Base-by-base conservation (phyloP, 2,329 filamentous ascomycete species). In the Talaromyces marneffei region DNA sequence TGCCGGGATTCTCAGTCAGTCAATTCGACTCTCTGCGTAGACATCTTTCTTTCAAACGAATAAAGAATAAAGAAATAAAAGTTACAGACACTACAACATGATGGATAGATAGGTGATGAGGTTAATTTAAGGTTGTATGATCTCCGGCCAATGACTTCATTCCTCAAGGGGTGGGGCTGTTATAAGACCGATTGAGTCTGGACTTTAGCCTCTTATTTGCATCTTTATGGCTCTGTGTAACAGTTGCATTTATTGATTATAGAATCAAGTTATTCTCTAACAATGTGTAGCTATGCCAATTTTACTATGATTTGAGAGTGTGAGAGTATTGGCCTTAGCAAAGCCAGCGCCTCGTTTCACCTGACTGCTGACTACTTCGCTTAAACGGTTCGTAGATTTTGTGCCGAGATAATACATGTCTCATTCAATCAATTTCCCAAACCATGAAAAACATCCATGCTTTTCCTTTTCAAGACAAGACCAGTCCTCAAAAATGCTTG, bases 41-140 rank as follows among this genome's bases (percentile, higher is more conserved):
- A 7, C n/a, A n/a, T n/a, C n/a, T n/a, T n/a, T n/a, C n/a, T n/a
- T n/a, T n/a, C n/a, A n/a, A n/a, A n/a, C n/a, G n/a, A n/a, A n/a
- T n/a, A n/a, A n/a, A n/a, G n/a, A n/a, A n/a, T n/a, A n/a, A n/a
- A n/a, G n/a, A n/a, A n/a, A n/a, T 8, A 52, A 7, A 18, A 20
- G 6, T 52, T 52, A 35, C 9, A 23, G 25, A 4, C 1, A 16
- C 9, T 50, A n/a, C 27, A 25, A 50, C 29, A 23, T 52, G 48
- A 52, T 33, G 33, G 14, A 33, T 7, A 18, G 40, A 40, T 12
- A 35, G n/a, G 31, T 10, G 35, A 33, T 16, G 35, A 59, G 46
- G 57, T 59, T 31, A 35, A 25, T 53, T 53, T 59, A 59, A 59
- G 46, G 57, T 59, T 59, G 57, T 9, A 31, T 27, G 23, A 7